Conservation (phyloP, 495 filamentous ascomycete species). For the Annulohypoxylon bovei region DNA sequence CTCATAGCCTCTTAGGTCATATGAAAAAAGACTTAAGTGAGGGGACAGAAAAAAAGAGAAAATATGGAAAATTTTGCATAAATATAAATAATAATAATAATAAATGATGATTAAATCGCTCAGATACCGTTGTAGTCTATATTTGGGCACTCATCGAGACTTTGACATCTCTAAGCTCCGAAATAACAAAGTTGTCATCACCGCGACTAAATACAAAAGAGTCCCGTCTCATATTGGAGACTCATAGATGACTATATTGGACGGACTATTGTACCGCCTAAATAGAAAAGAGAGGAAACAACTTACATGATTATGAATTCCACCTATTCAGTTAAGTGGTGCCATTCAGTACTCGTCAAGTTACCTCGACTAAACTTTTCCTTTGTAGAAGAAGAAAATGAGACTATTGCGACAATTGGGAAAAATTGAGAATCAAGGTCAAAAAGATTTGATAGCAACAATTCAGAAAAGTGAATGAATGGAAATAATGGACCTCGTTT, state of each 20-base stretch:
- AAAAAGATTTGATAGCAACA: slow-evolving; percentile 10
- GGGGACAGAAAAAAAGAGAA: neutral
- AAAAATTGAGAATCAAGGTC: slow-evolving; percentile 12
- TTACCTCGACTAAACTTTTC: neutral
- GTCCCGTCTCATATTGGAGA: neutral
- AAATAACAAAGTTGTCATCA: slow-evolving; percentile 68
- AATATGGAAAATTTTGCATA: too few species aligned
- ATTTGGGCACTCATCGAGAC: slow-evolving; percentile 77
- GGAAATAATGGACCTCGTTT: slow-evolving; percentile 9
- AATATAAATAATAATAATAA: too few species aligned
- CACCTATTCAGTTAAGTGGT: neutral
- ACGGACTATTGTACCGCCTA: neutral
- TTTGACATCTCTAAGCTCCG: slow-evolving; percentile 77
- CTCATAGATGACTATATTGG: neutral
- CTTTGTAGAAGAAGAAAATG: slow-evolving; percentile 6
- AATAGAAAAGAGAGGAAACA: neutral
- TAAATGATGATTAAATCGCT: slow-evolving; percentile 57
- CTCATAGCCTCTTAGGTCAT: neutral
- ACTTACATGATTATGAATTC: slow-evolving; percentile 22
- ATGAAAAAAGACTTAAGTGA: neutral
- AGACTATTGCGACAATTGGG: neutral
- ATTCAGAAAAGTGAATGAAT: slow-evolving; percentile 16
- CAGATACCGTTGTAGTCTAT: slow-evolving; percentile 99
- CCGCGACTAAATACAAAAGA: slow-evolving; percentile 46
- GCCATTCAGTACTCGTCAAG: slow-evolving; percentile 3